These are phyloP conservation scores for Boletellus sp. DNA, from an alignment of 1,284 basidiomycete genomes.

Conservation along the genomic window DNA sequence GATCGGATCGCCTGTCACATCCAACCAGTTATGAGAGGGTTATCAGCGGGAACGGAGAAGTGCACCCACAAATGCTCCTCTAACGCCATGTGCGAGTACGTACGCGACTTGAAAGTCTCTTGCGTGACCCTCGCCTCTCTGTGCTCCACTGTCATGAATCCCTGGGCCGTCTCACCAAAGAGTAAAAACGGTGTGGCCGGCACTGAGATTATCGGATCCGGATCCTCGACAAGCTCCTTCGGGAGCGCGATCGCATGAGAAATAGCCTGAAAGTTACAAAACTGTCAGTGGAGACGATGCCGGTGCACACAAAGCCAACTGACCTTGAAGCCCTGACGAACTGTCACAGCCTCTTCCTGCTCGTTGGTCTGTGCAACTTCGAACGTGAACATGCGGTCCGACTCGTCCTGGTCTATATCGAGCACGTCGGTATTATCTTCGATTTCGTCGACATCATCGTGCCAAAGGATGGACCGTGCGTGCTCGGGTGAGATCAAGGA, in stretches of 20 bases:
- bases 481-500: constrained; percentile 47
- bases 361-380: constrained; percentile 55
- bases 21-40: not conserved
- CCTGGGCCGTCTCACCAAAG: constrained; percentile 36
- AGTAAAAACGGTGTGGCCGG: constrained; percentile 27
- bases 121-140: constrained; percentile 9
- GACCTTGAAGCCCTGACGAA: constrained; percentile 43
- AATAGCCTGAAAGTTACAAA: constrained; percentile 8
- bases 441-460: constrained; percentile 34
- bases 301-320: not conserved
- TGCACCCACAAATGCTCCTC: constrained; percentile 15
- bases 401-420: constrained; percentile 38
- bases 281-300: not conserved
- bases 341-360: constrained; percentile 50
- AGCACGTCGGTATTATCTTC: constrained; percentile 22
- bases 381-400: constrained; percentile 50
- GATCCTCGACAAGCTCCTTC: constrained; percentile 5
- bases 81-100: constrained; percentile 13
- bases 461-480: constrained; percentile 42
- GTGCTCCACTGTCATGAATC: constrained; percentile 32
- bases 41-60: not conserved
- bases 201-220: constrained; percentile 9
- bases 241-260: constrained; percentile 14
- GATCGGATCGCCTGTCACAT: constrained; percentile 21
- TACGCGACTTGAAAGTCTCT: constrained; percentile 1